phyloP scores from a whole-genome alignment of 202 grass and related monocot genomes.

The Carex arenaria region DNA sequence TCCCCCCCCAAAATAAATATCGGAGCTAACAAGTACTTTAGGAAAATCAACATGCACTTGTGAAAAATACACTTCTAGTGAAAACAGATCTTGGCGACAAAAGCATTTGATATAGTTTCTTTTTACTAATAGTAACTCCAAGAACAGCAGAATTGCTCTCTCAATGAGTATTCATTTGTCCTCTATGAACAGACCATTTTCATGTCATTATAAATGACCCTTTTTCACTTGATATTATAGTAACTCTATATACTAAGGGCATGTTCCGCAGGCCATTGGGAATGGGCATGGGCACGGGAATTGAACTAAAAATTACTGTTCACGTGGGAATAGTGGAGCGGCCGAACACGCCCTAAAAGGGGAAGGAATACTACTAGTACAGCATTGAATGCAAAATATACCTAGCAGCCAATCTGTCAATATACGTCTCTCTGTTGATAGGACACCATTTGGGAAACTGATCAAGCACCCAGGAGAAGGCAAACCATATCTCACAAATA shows the following conservation, averaged over 20 bases:
- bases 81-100: neutral
- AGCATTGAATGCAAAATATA: slow-evolving; percentile 23
- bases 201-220: neutral
- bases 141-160: neutral
- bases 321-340: no score
- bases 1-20: slow-evolving; percentile 17
- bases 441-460: slow-evolving; percentile 98
- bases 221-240: neutral
- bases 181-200: neutral
- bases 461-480: slow-evolving; percentile 97
- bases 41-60: neutral
- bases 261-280: no score
- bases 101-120: neutral
- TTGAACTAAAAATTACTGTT: no score
- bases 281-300: no score
- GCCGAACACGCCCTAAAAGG: no score
- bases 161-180: neutral
- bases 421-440: slow-evolving; percentile 84
- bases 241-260: neutral
- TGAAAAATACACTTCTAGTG: neutral
- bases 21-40: neutral
- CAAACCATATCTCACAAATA: slow-evolving; percentile 99
- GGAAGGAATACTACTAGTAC: neutral
- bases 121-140: neutral
- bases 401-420: slow-evolving; percentile 86